Conservation (phyloP, 441 rosid genomes). For the Gossypium laxum region DNA sequence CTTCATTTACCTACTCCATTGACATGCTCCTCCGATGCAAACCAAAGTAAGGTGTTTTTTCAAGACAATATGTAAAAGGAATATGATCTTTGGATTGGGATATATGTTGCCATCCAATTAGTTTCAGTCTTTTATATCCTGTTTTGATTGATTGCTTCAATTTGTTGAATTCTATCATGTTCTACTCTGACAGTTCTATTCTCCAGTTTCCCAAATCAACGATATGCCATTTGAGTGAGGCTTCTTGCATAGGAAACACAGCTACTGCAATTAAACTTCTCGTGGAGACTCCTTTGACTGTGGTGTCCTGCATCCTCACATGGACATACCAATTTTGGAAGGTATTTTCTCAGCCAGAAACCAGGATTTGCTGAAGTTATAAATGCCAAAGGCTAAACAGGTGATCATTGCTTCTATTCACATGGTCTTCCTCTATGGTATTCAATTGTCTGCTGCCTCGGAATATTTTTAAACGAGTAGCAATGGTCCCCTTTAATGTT, state of each 20-base stretch:
- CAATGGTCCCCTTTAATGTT: neutral
- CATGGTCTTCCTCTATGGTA: constrained; percentile 13
- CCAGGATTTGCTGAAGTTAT: neutral
- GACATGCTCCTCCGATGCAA: neutral
- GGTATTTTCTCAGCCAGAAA: neutral
- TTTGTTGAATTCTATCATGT: neutral
- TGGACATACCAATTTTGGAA: neutral
- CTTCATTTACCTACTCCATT: neutral
- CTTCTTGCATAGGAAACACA: neutral
- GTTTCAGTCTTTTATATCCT: neutral
- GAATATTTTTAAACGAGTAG: neutral
- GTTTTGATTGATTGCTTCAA: neutral
- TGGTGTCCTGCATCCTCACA: neutral
- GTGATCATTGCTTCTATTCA: neutral
- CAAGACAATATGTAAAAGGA: no score
- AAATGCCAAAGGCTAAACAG: neutral
- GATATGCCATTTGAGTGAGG: neutral
- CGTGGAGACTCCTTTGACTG: neutral
- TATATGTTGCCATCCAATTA: no score
- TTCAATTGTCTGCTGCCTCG: neutral
- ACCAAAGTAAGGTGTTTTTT: no score
- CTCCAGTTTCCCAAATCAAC: neutral
- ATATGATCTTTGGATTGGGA: no score
- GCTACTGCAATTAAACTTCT: neutral
- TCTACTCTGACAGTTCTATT: neutral